Evolutionary conservation across 2,329 filamentous ascomycete species (phyloP), one percentile per base, ranked within the genome.

Genomic region (Bretziella fagacearum): DNA sequence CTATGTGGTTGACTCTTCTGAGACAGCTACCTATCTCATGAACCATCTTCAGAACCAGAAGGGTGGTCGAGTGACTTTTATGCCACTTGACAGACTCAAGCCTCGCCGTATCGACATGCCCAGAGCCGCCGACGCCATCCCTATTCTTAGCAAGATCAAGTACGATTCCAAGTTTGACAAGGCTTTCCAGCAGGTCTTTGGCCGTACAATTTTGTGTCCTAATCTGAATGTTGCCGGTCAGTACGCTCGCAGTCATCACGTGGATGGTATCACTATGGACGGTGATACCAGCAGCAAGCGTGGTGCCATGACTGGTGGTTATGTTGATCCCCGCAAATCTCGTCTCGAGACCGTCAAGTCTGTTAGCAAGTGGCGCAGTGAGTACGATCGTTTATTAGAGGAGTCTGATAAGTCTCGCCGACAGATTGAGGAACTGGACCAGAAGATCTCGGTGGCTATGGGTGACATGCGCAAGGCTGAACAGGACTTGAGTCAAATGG

Each of bases 231-330:
- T 94, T 50, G 91, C 87, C 41, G 77, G 82, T 10, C 86, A 95
- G 58, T 95, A 95, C 59, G 84, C 91, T 18, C 77, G 89, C 56
- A 93, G 83, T 56, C 89, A 96, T 56, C 83, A 83, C 15, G 79
- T 96, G 20, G 86, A 86, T 56, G 87, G 85, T 27, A 94, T 98
- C 54, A 98, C 91, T 0, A 82, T 84, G 3, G 87, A 96, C 49
- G 91, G 91, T 61, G 89, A 96, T 62, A 84, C 84, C 26, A 87
- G 86, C 1, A 93, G 95, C 64, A 94, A 93, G 65, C 82, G 89
- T 55, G 91, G 91, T 63, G 89, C 87, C 11, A 77, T 98, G 67
- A 95, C 86, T 42, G 91, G 91, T 68, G 91, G 91, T 56, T 98
- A 81, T 58, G 81, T 94, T 52, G 91, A 98, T 58, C 76, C 82